Conservation (phyloP, 2,329 filamentous ascomycete species). For the Stachybotrys chartarum region DNA sequence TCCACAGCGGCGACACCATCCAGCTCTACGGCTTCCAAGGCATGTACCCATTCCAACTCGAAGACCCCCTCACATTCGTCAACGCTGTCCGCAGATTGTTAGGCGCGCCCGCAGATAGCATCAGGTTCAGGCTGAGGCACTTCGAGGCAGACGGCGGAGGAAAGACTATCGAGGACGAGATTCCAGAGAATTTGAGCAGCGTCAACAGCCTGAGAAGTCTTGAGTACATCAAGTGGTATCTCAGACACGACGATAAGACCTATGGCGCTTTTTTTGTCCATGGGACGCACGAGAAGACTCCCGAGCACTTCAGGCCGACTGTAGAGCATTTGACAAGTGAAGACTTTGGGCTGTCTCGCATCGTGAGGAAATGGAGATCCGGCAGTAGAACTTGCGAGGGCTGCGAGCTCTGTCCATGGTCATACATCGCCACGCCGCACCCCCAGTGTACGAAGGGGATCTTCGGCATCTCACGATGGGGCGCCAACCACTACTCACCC, state of each 20-base stretch:
- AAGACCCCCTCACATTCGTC: background rate
- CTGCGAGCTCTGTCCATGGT: background rate
- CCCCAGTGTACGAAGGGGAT: background rate
- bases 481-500: conserved; percentile 16
- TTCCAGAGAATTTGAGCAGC: background rate
- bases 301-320: background rate
- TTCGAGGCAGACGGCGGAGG: background rate
- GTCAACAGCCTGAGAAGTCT: background rate
- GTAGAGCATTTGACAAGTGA: no score
- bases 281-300: background rate
- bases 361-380: no score
- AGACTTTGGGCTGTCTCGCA: no score
- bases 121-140: background rate
- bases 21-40: background rate
- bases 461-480: conserved; percentile 6
- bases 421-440: background rate
- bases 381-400: background rate
- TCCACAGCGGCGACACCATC: background rate
- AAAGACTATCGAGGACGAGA: background rate
- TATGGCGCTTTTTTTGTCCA: background rate
- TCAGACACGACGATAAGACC: background rate
- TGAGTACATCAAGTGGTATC: background rate
- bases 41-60: background rate
- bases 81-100: background rate
- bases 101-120: background rate